Evolutionary conservation across 1,284 basidiomycete species (phyloP).

Genomic region (Boletus mariae): DNA sequence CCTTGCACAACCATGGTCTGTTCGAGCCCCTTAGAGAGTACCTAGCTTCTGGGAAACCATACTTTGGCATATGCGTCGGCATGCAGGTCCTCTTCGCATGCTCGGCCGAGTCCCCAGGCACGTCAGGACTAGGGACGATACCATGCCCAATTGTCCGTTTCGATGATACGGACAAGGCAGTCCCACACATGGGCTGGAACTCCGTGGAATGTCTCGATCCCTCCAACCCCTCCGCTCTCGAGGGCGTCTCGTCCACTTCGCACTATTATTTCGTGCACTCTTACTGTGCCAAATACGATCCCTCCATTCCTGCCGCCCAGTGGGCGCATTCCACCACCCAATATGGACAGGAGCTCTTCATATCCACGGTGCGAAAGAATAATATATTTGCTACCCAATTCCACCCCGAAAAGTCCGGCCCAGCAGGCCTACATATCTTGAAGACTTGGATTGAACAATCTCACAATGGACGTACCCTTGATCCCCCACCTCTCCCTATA

Average conservation of each 20-base stretch:
- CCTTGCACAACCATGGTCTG: conserved; percentile 73
- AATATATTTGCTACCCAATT: conserved; percentile 97
- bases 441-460: conserved; percentile 78
- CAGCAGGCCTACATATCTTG: conserved; percentile 83
- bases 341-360: conserved; percentile 92
- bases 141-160: conserved; percentile 71
- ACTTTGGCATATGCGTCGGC: conserved; percentile 98
- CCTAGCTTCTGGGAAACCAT: conserved; percentile 87
- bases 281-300: conserved; percentile 77
- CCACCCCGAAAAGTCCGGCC: conserved; percentile 97
- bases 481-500: conserved; percentile 32
- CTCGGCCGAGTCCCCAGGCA: conserved; percentile 69
- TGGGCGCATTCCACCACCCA: conserved; percentile 90
- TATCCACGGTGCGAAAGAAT: conserved; percentile 78
- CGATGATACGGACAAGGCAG: conserved; percentile 69
- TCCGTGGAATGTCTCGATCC: conserved; percentile 55
- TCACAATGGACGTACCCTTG: conserved; percentile 37
- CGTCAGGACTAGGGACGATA: conserved; percentile 69
- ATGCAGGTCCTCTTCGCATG: conserved; percentile 92
- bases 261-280: conserved; percentile 99
- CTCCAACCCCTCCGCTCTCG: conserved; percentile 30
- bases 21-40: conserved; percentile 81
- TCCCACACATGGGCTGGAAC: conserved; percentile 99
- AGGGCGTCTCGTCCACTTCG: conserved; percentile 34
- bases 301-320: conserved; percentile 50